A percentile compares a stretch with the other conserved stretches of the same genome.
These are phyloP conservation scores for Sphaerulina musiva DNA, from an alignment of 2,329 filamentous ascomycete genomes.

Conservation along the genomic window DNA sequence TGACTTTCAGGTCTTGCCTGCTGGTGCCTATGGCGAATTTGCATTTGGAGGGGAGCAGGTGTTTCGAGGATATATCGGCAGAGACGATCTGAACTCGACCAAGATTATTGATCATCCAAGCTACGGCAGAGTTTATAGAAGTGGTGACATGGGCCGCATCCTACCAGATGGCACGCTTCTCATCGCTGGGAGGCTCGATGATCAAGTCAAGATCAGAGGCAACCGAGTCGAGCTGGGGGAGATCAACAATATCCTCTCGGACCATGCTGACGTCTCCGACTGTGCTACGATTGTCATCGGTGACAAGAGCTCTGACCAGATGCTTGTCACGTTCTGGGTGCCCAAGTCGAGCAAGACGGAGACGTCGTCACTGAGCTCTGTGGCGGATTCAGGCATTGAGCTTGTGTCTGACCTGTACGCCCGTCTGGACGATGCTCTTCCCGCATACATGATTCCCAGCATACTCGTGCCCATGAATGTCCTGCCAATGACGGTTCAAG, in stretches of 20 bases:
- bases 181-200: slow-evolving; percentile 67
- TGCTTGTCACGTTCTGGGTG: slow-evolving; percentile 65
- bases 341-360: slow-evolving; percentile 29
- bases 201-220: slow-evolving; percentile 75
- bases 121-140: slow-evolving; percentile 71
- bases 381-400: slow-evolving; percentile 1
- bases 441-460: slow-evolving; percentile 73
- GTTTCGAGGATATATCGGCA: slow-evolving; percentile 63
- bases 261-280: slow-evolving; percentile 49
- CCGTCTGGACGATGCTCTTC: slow-evolving; percentile 51
- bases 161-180: slow-evolving; percentile 68
- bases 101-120: slow-evolving; percentile 64
- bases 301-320: slow-evolving; percentile 39
- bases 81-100: slow-evolving; percentile 53
- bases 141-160: slow-evolving; percentile 74
- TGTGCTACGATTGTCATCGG: slow-evolving; percentile 58
- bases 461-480: slow-evolving; percentile 62
- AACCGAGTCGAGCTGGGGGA: slow-evolving; percentile 74
- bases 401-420: slow-evolving; percentile 45
- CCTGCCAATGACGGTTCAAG: slow-evolving; percentile 66
- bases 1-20: slow-evolving; percentile 52
- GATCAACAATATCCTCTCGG: slow-evolving; percentile 58
- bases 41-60: slow-evolving; percentile 85
- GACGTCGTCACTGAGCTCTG: neutral
- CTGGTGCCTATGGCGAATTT: slow-evolving; percentile 71